Evolutionary conservation across 306 rosid genomes (phyloP), one percentile per base, ranked within the genome.

Genomic region (Arachis hypogaea): DNA sequence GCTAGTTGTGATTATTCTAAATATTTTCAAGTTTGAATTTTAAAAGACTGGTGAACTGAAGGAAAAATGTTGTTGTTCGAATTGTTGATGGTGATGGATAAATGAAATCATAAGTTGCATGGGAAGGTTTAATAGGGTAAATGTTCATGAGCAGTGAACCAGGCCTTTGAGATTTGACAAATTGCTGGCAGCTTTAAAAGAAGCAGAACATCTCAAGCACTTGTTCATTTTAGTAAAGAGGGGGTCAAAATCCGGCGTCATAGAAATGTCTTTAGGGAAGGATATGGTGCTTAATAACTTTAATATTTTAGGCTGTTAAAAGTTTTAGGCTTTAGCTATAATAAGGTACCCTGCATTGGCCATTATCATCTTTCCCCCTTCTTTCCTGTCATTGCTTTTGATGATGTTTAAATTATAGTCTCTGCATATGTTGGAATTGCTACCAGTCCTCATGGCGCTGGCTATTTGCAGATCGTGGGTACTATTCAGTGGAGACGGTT

Each of bases 401-500:
- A 38, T 54, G 28, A 66, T 79, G 55, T 61, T 68, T 67, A 50
- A 7, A 68, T 59, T 65, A 22, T 43, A 75, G 9, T 66, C 49
- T 66, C 38, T 71, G 60, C 49, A 54, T 78, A 11, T 28, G 28
- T 29, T 9, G 14, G 59, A 62, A 65, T 63, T 66, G 47, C 70
- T 80, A 49, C 71, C 40, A 68, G 77, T 74, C 22, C 66, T 78
- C 60, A 85, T 49, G 28, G 30, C 75, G 7, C 44, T 83, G 82
- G 79, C 69, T 76, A 64, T 75, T 14, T 86, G 89, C 88, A 90
- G 93, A 90, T 77, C 85, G 86, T 69, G 83, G 82, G 33, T 86
- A 82, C 79, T 80, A 94, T 79, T 94, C 98, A 16, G 98, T 94
- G 83, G 98, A 94, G 90, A 94, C 97, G 71, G 97, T 94, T 76